Evolutionary conservation across 495 filamentous ascomycete species (phyloP), one percentile per base, ranked within the genome.

Genomic region (Xylaria cubensis): DNA sequence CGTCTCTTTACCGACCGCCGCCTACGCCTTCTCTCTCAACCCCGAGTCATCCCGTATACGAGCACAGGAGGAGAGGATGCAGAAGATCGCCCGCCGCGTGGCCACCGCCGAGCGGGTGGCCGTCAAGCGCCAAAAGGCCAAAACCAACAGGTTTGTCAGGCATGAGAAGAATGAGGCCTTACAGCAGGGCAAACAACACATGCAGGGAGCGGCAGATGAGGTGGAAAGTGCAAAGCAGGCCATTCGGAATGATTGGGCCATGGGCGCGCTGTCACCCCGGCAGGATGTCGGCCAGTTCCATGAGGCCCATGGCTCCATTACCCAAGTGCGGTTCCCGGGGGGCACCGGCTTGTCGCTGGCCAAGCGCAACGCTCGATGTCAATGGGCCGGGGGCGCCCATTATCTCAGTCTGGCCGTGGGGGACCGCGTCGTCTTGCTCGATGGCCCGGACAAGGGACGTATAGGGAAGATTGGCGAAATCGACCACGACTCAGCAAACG

Each of bases 351-450:
- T 84, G 64, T 66, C 78, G 17, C 77, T 77, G 19, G 74, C 73
- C 72, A 21, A 76, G 64, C 78, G 80, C 39, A 65, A 80, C 24
- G 50, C 36, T 46, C 82, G 85, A 29, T 78, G 76, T 42, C 76
- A 80, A 12, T 87, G 85, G 85, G 78, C 78, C 41, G 84, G 85
- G 55, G 89, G 88, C 67, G 82, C 85, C 51, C 84, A 87, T 75
- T 85, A 86, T 74, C 84, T 91, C 72, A 91, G 91, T 69, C 85
- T 98, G 73, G 87, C 84, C 19, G 76, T 81, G 9, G 90, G 88
- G 10, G 95, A 98, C 76, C 86, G 95, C 67, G 93, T 97, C 41
- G 93, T 94, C 46, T 79, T 97, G 42, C 82, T 92, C 58, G 89
- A 91, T 63, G 94, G 95, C 26, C 84, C 84, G 70, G 92, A 95